Base-by-base conservation (phyloP, 1,284 basidiomycete genomes). In the Lentinula novae-zelandiae region DNA sequence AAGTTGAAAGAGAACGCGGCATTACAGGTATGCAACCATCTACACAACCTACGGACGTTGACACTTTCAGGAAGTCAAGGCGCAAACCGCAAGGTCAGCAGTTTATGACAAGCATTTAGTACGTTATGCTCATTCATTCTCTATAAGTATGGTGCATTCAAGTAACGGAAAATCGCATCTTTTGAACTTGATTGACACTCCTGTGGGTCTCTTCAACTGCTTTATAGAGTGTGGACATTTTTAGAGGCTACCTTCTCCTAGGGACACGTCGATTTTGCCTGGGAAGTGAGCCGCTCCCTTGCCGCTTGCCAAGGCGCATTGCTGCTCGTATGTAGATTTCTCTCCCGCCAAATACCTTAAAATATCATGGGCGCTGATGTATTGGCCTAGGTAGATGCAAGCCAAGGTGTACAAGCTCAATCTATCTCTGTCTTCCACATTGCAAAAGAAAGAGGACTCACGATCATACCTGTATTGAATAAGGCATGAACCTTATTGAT, bases 371-470 rank as follows among this genome's bases (percentile, higher is more conserved):
- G 36, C 17, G 27, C 58, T n/a, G 34, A 49, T 39, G 13, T 40
- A 75, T 77, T 6, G 36, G 22, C 10, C 5, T 60, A 81, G 78
- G 92, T 98, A 0, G 96, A 99, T 71, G 94, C 96, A 12, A 95
- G 94, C 50, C 96, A 98, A 79, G 96, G 96, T 12, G 89, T 99
- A 5, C 97, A 99, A 75, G 96, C 97, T 0, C 97, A 99, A 74
- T 95, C 96, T 5, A 89, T 99, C 60, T 96, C 94, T 0, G 97
- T 99, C 5, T 96, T 92, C 68, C 92, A 96, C 67, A 85, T 92
- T 58, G 96, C 96, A 0, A 82, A 83, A 68, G 92, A 95, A 70
- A 83, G 89, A 53, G 87, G 91, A 1, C 76, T 98, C 20, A 88
- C 82, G 40, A 91, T 99, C 58, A 90, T 99, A 46, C 95, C 96